Conservation (phyloP, 345 rosid species). For the Populus nigra region DNA sequence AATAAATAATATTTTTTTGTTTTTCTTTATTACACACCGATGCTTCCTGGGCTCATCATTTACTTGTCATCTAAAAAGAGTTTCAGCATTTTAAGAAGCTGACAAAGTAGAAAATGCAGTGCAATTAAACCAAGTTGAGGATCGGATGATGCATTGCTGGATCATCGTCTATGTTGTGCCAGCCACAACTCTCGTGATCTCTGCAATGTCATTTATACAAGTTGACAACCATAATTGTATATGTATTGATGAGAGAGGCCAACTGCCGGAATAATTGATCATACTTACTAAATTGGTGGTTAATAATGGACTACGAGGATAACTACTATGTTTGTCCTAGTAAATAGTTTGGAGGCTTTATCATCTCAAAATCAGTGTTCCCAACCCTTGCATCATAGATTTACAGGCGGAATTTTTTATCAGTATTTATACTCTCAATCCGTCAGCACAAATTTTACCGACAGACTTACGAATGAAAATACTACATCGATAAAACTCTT, state of each 20-base stretch:
- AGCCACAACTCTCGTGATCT: neutral
- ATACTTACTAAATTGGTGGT: no score
- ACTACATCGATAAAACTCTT: no score
- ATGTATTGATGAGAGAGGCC: no score
- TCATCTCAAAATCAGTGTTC: no score
- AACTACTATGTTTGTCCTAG: no score
- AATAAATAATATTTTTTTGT: neutral
- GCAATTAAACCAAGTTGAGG: neutral
- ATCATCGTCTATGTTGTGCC: neutral
- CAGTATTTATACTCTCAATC: accelerated
- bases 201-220: no score
- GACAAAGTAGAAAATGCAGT: neutral
- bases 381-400: no score
- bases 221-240: neutral
- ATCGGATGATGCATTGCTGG: neutral
- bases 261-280: no score
- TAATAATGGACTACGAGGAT: no score
- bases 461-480: no score
- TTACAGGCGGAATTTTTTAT: accelerated
- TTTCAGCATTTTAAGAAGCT: neutral
- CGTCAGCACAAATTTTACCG: accelerated
- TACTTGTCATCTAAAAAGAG: no score
- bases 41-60: neutral
- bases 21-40: neutral
- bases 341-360: no score